These are phyloP conservation scores for Paramecium caudatum DNA, from an alignment of 73 alveolate species.

Conservation along the genomic window DNA sequence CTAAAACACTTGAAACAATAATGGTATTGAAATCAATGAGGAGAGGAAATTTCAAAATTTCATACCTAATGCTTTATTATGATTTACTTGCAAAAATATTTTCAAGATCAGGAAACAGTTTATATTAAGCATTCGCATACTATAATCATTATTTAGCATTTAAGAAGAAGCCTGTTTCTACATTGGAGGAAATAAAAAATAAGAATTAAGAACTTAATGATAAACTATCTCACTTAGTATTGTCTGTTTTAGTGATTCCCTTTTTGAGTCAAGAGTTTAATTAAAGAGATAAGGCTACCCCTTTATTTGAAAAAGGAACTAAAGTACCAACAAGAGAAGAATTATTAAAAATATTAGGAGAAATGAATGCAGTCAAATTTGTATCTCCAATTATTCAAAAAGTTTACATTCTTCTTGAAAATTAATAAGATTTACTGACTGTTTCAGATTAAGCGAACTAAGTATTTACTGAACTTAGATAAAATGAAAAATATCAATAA, in stretches of 20 bases:
- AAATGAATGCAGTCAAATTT: constrained; percentile 61
- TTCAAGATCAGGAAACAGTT: constrained; percentile 13
- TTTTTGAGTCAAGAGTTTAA: background rate
- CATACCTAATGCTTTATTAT: constrained; percentile 42
- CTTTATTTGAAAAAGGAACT: constrained; percentile 63
- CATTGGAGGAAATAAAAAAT: constrained; percentile 9
- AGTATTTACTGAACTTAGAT: constrained; percentile 37
- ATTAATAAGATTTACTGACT: constrained; percentile 36
- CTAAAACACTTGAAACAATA: constrained; percentile 51
- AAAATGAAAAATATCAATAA: constrained; percentile 38
- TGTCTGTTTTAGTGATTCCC: constrained; percentile 48
- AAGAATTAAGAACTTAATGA: constrained; percentile 14
- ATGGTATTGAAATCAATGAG: constrained; percentile 45
- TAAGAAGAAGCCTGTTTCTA: constrained; percentile 49
- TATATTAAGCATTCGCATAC: constrained; percentile 57
- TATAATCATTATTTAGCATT: constrained; percentile 60
- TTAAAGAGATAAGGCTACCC: constrained; percentile 16
- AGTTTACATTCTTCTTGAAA: constrained; percentile 4
- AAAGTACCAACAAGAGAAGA: constrained; percentile 56
- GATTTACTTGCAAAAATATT: constrained; percentile 30
- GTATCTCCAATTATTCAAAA: constrained; percentile 17
- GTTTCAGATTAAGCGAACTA: constrained; percentile 49
- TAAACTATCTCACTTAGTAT: constrained; percentile 31
- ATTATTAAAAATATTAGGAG: constrained; percentile 17
- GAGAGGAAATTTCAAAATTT: constrained; percentile 31